A percentile compares a stretch with the other conserved stretches of the same genome.
These are phyloP conservation scores for Trichoderma afroharzianum DNA, from an alignment of 2,329 filamentous ascomycete species.

Conservation along the genomic window DNA sequence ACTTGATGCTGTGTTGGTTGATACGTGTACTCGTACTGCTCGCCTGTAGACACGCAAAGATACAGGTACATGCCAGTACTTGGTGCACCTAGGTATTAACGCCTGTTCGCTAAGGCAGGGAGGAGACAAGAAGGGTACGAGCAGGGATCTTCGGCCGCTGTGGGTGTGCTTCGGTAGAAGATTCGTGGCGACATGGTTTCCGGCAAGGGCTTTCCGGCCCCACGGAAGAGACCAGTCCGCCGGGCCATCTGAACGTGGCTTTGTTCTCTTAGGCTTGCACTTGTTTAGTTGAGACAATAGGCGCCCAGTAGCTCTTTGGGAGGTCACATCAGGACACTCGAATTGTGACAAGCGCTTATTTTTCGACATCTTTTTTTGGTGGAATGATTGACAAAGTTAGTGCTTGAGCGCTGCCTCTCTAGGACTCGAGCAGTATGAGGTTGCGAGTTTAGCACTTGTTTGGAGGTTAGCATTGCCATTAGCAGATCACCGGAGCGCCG, in stretches of 20 bases:
- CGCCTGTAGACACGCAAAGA: neutral
- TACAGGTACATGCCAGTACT: neutral
- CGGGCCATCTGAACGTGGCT: conserved; percentile 11
- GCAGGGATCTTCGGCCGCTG: conserved; percentile 9
- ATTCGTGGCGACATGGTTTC: conserved; percentile 20
- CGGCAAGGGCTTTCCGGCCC: conserved; percentile 32
- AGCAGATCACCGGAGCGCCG: neutral
- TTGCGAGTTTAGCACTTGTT: neutral
- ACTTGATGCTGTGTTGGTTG: neutral
- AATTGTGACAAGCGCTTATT: neutral
- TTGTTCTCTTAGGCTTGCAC: neutral
- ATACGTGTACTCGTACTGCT: neutral
- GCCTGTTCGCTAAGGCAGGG: neutral
- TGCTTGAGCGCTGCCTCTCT: neutral
- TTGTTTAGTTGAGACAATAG: conserved; percentile 10
- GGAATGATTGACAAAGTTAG: neutral
- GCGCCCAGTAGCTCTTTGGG: neutral
- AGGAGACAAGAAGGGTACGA: neutral
- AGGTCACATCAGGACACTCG: neutral
- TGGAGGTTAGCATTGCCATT: neutral
- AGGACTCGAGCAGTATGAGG: neutral
- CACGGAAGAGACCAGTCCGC: conserved; percentile 22
- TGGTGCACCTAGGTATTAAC: neutral
- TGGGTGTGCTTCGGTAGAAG: conserved; percentile 14
- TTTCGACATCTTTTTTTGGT: neutral